phyloP scores from a whole-genome alignment of 768 basidiomycete genomes.

The Lenzites betulinus region DNA sequence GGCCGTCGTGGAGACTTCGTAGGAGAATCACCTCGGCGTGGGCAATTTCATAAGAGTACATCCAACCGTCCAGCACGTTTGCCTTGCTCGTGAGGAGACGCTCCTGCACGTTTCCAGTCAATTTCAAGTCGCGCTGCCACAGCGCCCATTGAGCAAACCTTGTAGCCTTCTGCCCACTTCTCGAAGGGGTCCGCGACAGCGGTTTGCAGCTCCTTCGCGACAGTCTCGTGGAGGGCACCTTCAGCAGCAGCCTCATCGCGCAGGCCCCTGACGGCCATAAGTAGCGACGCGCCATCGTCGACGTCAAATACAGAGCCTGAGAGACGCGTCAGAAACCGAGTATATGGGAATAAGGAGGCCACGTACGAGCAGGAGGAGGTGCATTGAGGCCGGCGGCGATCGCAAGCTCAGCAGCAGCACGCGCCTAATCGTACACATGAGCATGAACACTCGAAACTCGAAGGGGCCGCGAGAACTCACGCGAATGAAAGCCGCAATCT shows the following conservation, averaged over 20 bases:
- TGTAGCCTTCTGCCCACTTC: constrained; percentile 75
- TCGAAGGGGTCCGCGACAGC: constrained; percentile 82
- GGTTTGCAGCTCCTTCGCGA: constrained; percentile 74
- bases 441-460: neutral
- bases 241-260: constrained; percentile 71
- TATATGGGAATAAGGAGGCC: too few relatives aligned
- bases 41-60: constrained; percentile 69
- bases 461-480: constrained; percentile 45
- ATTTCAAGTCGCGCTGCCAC: neutral
- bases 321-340: neutral
- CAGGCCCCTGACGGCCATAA: constrained; percentile 78
- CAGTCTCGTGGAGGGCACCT: constrained; percentile 70
- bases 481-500: constrained; percentile 80
- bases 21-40: constrained; percentile 54
- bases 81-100: constrained; percentile 53
- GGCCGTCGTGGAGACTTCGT: neutral
- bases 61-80: constrained; percentile 64
- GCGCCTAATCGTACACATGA: constrained; percentile 49
- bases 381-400: constrained; percentile 60
- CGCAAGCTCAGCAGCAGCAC: constrained; percentile 68
- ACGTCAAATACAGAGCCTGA: constrained; percentile 65
- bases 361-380: constrained; percentile 50
- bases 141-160: constrained; percentile 41
- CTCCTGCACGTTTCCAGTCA: constrained; percentile 42
- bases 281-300: constrained; percentile 85